Evolutionary conservation across 169 alveolate species (phyloP).

Genomic region (Babesia divergens): DNA sequence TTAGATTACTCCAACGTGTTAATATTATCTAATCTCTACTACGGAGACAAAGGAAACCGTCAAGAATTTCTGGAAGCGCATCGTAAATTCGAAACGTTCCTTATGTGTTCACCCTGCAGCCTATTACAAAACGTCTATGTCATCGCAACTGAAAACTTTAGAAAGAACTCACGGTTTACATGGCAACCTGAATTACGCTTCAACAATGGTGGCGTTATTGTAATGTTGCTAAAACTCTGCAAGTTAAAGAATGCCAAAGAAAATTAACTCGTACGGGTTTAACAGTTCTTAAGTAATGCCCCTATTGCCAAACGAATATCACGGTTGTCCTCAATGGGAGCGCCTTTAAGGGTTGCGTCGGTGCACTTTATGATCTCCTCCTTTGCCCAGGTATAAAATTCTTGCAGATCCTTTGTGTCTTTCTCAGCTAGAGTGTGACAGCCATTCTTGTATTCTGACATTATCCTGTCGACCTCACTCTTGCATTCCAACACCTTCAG

Average conservation of each 20-base stretch:
- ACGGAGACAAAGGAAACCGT: constrained; percentile 39
- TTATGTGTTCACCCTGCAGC: neutral
- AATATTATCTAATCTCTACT: constrained; percentile 43
- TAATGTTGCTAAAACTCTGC: constrained; percentile 12
- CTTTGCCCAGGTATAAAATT: constrained; percentile 53
- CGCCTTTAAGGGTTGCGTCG: constrained; percentile 5
- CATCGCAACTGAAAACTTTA: constrained; percentile 32
- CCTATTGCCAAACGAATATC: constrained; percentile 5
- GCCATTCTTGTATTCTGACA: constrained; percentile 32
- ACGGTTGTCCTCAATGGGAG: constrained; percentile 12
- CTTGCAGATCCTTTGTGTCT: constrained; percentile 33
- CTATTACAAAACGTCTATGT: constrained; percentile 31
- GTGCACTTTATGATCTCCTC: constrained; percentile 40
- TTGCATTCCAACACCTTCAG: constrained; percentile 19
- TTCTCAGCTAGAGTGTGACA: constrained; percentile 21
- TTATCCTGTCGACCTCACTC: constrained; percentile 29
- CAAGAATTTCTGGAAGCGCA: constrained; percentile 15
- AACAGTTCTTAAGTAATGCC: constrained; percentile 17
- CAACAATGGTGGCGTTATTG: constrained; percentile 61
- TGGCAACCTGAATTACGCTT: constrained; percentile 54
- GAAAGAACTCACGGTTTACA: constrained; percentile 16
- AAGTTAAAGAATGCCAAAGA: neutral
- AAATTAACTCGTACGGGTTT: neutral
- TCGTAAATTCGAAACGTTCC: neutral
- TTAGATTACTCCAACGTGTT: neutral